Evolutionary conservation across 441 rosid species (phyloP).

Genomic region (Hura crepitans): DNA sequence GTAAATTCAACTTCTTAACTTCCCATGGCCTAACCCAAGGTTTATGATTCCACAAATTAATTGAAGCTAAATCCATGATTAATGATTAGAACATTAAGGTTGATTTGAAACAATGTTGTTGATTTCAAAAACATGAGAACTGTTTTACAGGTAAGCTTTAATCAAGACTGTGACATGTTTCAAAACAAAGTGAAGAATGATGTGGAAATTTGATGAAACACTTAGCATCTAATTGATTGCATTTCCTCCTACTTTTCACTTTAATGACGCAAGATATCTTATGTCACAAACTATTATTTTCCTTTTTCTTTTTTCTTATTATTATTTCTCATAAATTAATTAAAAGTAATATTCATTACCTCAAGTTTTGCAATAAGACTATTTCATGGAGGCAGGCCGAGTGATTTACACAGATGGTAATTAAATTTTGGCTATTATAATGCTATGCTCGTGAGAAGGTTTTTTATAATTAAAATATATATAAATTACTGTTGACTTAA

Average conservation of each 20-base stretch:
- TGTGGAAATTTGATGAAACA: conserved; percentile 5
- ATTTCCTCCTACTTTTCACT: conserved; percentile 20
- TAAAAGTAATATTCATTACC: neutral
- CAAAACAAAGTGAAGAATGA: neutral
- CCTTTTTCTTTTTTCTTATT: neutral
- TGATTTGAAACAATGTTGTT: neutral
- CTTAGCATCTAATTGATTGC: conserved; percentile 12
- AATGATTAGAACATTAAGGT: neutral
- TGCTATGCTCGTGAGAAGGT: no score
- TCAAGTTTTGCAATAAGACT: neutral
- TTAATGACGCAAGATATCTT: conserved; percentile 24
- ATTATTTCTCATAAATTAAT: neutral
- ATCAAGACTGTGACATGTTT: neutral
- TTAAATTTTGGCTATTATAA: no score
- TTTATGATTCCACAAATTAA: neutral
- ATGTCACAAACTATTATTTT: neutral
- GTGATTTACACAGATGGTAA: no score
- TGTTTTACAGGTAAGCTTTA: neutral
- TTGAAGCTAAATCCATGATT: neutral
- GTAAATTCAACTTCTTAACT: neutral
- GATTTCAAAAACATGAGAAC: neutral
- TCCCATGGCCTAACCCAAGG: neutral
- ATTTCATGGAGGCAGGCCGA: neutral
- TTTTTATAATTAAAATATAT: no score
- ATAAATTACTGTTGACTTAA: no score